These are phyloP conservation scores for Irpex lacteus DNA, from an alignment of 1,284 basidiomycete species.

Conservation along the genomic window DNA sequence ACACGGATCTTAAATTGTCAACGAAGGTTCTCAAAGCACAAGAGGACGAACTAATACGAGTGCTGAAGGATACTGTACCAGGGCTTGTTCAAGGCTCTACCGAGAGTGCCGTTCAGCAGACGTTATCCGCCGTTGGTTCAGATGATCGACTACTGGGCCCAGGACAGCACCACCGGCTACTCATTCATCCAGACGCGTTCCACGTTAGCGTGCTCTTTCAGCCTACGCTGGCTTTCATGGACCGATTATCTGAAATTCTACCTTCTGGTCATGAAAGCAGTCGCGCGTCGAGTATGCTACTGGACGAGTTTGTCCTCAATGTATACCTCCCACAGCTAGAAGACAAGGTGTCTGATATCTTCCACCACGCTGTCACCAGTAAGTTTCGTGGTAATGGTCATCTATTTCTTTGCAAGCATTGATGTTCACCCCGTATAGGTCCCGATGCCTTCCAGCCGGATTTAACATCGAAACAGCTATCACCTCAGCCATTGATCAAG, in stretches of 20 bases:
- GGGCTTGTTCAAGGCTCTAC: slow-evolving; percentile 79
- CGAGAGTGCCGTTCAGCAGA: slow-evolving; percentile 61
- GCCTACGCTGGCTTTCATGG: slow-evolving; percentile 86
- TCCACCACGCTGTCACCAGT: slow-evolving; percentile 86
- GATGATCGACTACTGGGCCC: slow-evolving; percentile 72
- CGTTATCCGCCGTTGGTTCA: slow-evolving; percentile 54
- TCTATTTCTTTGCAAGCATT: not conserved
- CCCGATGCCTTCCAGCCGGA: slow-evolving; percentile 86
- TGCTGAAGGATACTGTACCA: slow-evolving; percentile 89
- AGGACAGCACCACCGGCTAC: slow-evolving; percentile 79
- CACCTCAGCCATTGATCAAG: slow-evolving; percentile 75
- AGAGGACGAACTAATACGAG: slow-evolving; percentile 84
- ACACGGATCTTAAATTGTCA: slow-evolving; percentile 76
- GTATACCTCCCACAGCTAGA: slow-evolving; percentile 95
- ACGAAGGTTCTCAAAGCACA: slow-evolving; percentile 70
- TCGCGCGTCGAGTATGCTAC: slow-evolving; percentile 68
- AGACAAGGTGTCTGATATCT: slow-evolving; percentile 88
- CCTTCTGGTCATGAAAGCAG: slow-evolving; percentile 74
- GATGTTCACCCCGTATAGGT: slow-evolving; percentile 42
- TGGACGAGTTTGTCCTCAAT: slow-evolving; percentile 94
- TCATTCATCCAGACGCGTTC: slow-evolving; percentile 92
- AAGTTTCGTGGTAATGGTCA: slow-evolving; percentile 4
- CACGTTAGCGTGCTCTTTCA: slow-evolving; percentile 94
- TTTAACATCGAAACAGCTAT: slow-evolving; percentile 58
- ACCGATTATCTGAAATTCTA: slow-evolving; percentile 68